These are phyloP conservation scores for Aspergillus neoniger DNA, from an alignment of 2,329 filamentous ascomycete genomes.

Conservation along the genomic window DNA sequence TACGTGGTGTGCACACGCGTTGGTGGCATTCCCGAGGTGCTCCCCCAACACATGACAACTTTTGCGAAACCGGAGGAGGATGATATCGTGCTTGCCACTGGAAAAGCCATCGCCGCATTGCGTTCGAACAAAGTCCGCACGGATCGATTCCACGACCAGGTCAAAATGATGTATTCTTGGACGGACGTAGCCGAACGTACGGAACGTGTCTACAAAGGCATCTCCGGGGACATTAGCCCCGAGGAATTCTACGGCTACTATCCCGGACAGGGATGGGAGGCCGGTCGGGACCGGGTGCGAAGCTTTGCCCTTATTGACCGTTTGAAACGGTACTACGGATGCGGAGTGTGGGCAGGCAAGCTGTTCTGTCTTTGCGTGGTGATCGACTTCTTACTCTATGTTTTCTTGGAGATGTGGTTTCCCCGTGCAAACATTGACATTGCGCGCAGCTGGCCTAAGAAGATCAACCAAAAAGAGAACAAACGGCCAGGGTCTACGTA, in stretches of 20 bases:
- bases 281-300: slow-evolving; percentile 70
- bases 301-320: slow-evolving; percentile 93
- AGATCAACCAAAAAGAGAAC: slow-evolving; percentile 43
- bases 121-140: slow-evolving; percentile 85
- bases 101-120: slow-evolving; percentile 82
- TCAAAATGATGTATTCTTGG: slow-evolving; percentile 99
- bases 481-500: background rate
- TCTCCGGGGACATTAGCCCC: slow-evolving; percentile 80
- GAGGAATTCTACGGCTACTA: slow-evolving; percentile 87
- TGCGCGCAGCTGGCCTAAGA: slow-evolving; percentile 88
- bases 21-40: slow-evolving; percentile 92
- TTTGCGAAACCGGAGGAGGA: slow-evolving; percentile 97
- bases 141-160: slow-evolving; percentile 93
- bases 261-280: slow-evolving; percentile 68
- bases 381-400: slow-evolving; percentile 87
- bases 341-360: slow-evolving; percentile 97
- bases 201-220: slow-evolving; percentile 92
- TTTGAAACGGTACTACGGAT: slow-evolving; percentile 94
- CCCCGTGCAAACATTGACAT: slow-evolving; percentile 85
- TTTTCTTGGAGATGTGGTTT: slow-evolving; percentile 84
- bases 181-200: slow-evolving; percentile 91
- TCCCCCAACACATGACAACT: slow-evolving; percentile 94
- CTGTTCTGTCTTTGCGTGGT: slow-evolving; percentile 93
- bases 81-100: slow-evolving; percentile 85
- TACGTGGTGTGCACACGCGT: slow-evolving; percentile 97